These are phyloP conservation scores for Adansonia grandidieri DNA, from an alignment of 441 rosid species.

Conservation along the genomic window DNA sequence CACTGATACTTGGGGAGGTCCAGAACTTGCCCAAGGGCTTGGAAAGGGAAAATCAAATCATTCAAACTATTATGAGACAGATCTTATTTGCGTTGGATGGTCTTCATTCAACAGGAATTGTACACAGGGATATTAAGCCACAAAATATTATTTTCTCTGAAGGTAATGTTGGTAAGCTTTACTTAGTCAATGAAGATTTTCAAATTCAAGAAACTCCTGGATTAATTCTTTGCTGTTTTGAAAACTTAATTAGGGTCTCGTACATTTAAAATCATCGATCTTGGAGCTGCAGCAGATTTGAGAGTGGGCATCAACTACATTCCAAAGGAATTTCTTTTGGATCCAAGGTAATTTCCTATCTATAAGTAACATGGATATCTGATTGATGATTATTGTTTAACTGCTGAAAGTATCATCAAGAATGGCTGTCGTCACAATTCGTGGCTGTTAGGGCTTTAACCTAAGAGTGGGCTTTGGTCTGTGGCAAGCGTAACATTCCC, in stretches of 20 bases:
- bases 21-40: conserved; percentile 79
- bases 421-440: neutral
- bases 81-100: conserved; percentile 90
- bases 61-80: conserved; percentile 87
- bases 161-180: conserved; percentile 53
- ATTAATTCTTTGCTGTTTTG: conserved; percentile 20
- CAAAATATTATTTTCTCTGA: conserved; percentile 91
- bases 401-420: conserved; percentile 12
- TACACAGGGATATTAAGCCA: conserved; percentile 91
- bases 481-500: neutral
- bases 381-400: conserved; percentile 23
- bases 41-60: conserved; percentile 81
- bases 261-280: conserved; percentile 90
- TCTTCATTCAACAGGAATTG: conserved; percentile 95
- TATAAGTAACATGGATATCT: neutral
- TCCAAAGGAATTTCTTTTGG: conserved; percentile 93
- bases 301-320: conserved; percentile 67
- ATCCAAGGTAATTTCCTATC: conserved; percentile 65
- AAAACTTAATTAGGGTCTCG: conserved; percentile 69
- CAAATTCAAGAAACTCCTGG: conserved; percentile 7
- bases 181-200: neutral
- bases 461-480: neutral
- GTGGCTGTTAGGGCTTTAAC: neutral
- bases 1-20: conserved; percentile 76
- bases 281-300: conserved; percentile 71